A percentile compares a stretch with the other conserved stretches of the same genome.
These are phyloP conservation scores for Curvularia verruculosa DNA, from an alignment of 2,329 filamentous ascomycete species.

Conservation along the genomic window DNA sequence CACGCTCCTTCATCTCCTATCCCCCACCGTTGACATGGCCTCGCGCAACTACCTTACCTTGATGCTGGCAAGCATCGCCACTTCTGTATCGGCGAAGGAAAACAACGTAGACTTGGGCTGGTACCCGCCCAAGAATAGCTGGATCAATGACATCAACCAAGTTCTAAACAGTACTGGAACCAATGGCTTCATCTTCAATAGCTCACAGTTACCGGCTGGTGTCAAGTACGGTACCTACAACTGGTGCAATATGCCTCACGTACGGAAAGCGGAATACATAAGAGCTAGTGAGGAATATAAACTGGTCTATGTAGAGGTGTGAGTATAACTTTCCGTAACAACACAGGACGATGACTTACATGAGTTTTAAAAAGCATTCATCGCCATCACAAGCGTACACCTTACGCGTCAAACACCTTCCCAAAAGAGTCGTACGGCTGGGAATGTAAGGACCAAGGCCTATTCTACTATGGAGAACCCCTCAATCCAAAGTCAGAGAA, in stretches of 20 bases:
- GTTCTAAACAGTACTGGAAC: slow-evolving; percentile 66
- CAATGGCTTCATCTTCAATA: slow-evolving; percentile 77
- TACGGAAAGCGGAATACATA: slow-evolving; percentile 69
- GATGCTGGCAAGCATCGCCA: slow-evolving; percentile 26
- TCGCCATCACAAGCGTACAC: slow-evolving; percentile 83
- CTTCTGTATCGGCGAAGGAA: slow-evolving; percentile 23
- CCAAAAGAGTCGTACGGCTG: slow-evolving; percentile 74
- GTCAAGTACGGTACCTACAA: slow-evolving; percentile 70
- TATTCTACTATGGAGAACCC: slow-evolving; percentile 72
- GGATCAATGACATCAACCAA: slow-evolving; percentile 66
- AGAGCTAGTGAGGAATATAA: slow-evolving; percentile 62
- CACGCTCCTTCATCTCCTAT: slow-evolving; percentile 28
- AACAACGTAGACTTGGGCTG: slow-evolving; percentile 37
- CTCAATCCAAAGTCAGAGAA: slow-evolving; percentile 54
- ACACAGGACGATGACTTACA: not conserved
- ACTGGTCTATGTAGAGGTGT: slow-evolving; percentile 78
- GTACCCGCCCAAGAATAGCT: slow-evolving; percentile 47
- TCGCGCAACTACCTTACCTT: slow-evolving; percentile 24
- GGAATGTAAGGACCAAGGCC: slow-evolving; percentile 72
- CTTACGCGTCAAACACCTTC: slow-evolving; percentile 78
- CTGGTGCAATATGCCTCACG: slow-evolving; percentile 88
- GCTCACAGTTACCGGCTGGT: slow-evolving; percentile 62
- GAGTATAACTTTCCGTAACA: slow-evolving; percentile 19
- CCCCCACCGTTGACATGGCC: slow-evolving; percentile 30
- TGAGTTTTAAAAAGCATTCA: slow-evolving; percentile 63